These are phyloP conservation scores for Mimosa bimucronata DNA, from an alignment of 306 rosid genomes.

Conservation along the genomic window DNA sequence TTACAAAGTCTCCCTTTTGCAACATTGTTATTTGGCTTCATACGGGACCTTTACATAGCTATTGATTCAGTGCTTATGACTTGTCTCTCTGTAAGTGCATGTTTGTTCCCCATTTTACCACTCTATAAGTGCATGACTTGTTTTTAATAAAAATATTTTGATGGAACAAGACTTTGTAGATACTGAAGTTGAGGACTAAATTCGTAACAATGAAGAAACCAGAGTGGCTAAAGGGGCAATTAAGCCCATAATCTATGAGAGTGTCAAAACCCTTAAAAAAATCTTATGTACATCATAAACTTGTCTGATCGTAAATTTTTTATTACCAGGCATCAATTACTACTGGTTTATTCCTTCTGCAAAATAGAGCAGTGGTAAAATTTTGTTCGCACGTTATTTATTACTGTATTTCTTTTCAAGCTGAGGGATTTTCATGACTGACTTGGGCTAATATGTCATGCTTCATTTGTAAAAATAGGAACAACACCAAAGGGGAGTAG, in stretches of 20 bases:
- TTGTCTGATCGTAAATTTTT: constrained; percentile 5
- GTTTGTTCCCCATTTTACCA: not conserved
- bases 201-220: too few species aligned
- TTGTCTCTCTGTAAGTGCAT: constrained; percentile 57
- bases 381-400: constrained; percentile 6
- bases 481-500: too few species aligned
- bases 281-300: not conserved
- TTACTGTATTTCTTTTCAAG: too few species aligned
- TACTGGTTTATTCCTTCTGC: constrained; percentile 68
- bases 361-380: constrained; percentile 81
- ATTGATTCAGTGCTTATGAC: constrained; percentile 51
- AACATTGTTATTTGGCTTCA: too few species aligned
- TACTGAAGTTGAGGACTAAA: too few species aligned
- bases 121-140: too few species aligned
- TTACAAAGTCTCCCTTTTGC: too few species aligned
- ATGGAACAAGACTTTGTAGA: too few species aligned
- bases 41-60: constrained; percentile 35
- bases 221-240: not conserved
- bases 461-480: too few species aligned
- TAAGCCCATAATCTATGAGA: not conserved
- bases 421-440: too few species aligned
- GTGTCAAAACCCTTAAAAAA: not conserved
- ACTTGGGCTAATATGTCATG: too few species aligned
- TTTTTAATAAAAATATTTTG: too few species aligned
- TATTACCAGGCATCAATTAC: constrained; percentile 46